Evolutionary conservation across 1,284 basidiomycete species (phyloP).

Genomic region (Leccinum olivaceoglutinosum): DNA sequence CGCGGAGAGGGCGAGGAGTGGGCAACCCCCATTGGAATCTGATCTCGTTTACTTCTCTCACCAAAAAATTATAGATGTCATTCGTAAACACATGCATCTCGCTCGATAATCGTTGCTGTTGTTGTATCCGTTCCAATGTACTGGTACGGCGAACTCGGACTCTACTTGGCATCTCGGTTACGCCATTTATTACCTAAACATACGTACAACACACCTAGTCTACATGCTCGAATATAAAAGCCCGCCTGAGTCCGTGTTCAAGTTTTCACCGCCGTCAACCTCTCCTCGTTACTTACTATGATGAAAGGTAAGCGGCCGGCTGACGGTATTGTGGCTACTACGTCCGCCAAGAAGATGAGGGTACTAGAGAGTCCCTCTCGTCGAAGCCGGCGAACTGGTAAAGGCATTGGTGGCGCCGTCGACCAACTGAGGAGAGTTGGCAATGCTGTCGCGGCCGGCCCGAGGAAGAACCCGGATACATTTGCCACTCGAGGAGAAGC

Average conservation of each 20-base stretch:
- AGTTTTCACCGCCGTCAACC: not conserved
- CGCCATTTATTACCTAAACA: not conserved
- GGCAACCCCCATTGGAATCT: too few relatives aligned
- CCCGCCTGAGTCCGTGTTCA: too few relatives aligned
- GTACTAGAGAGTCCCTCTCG: not conserved
- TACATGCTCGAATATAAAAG: too few relatives aligned
- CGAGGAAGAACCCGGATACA: not conserved
- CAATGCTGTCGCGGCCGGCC: not conserved
- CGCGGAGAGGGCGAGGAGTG: too few relatives aligned
- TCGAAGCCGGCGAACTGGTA: not conserved
- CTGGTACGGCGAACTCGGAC: too few relatives aligned
- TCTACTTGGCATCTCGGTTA: too few relatives aligned
- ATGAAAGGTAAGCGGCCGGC: not conserved
- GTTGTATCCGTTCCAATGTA: too few relatives aligned
- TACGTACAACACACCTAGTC: not conserved
- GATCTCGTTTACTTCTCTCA: too few relatives aligned
- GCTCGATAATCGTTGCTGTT: too few relatives aligned
- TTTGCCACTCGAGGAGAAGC: not conserved
- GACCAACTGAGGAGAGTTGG: not conserved
- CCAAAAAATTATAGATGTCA: too few relatives aligned
- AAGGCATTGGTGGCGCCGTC: not conserved
- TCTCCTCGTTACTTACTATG: not conserved
- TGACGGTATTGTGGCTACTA: not conserved
- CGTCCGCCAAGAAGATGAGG: not conserved
- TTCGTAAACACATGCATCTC: too few relatives aligned